phyloP scores from a whole-genome alignment of 805 yeast genomes.

The Scheffersomyces ergatensis region DNA sequence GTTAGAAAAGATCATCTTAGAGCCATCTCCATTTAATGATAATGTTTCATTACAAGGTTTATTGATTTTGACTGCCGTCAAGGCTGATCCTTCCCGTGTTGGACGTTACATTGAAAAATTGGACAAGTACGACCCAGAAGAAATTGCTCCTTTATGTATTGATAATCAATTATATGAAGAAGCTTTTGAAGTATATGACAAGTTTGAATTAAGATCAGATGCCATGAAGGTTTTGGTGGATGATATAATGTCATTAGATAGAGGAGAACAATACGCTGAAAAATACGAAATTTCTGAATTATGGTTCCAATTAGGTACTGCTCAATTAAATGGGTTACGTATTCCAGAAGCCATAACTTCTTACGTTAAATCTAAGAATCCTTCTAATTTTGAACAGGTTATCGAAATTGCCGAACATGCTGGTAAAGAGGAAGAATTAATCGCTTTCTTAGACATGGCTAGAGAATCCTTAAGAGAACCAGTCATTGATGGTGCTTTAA shows the following conservation, averaged over 20 bases:
- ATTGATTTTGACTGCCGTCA: slow-evolving; percentile 89
- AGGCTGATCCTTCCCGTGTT: slow-evolving; percentile 89
- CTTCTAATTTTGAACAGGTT: slow-evolving; percentile 84
- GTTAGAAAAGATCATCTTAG: slow-evolving; percentile 91
- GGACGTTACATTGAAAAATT: slow-evolving; percentile 80
- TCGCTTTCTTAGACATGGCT: slow-evolving; percentile 86
- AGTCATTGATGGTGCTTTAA: slow-evolving; percentile 85
- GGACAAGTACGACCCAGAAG: slow-evolving; percentile 88
- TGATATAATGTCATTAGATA: slow-evolving; percentile 88
- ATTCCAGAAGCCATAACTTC: slow-evolving; percentile 90
- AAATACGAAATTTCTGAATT: slow-evolving; percentile 80
- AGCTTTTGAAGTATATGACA: slow-evolving; percentile 89
- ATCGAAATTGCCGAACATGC: slow-evolving; percentile 94
- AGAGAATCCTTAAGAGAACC: slow-evolving; percentile 90
- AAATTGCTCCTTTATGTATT: slow-evolving; percentile 88
- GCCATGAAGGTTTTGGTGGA: slow-evolving; percentile 92
- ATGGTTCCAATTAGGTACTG: slow-evolving; percentile 95
- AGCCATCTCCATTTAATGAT: slow-evolving; percentile 95
- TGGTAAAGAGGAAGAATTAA: slow-evolving; percentile 91
- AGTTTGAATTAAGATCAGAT: slow-evolving; percentile 69
- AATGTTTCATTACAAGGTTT: slow-evolving; percentile 94
- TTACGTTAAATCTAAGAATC: slow-evolving; percentile 88
- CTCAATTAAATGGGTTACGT: slow-evolving; percentile 91
- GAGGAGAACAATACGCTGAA: slow-evolving; percentile 92
- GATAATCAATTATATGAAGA: slow-evolving; percentile 89